A percentile compares a stretch with the other conserved stretches of the same genome.
Evolutionary conservation across 768 basidiomycete genomes (phyloP).

Genomic region (Hygrocybe punicea): DNA sequence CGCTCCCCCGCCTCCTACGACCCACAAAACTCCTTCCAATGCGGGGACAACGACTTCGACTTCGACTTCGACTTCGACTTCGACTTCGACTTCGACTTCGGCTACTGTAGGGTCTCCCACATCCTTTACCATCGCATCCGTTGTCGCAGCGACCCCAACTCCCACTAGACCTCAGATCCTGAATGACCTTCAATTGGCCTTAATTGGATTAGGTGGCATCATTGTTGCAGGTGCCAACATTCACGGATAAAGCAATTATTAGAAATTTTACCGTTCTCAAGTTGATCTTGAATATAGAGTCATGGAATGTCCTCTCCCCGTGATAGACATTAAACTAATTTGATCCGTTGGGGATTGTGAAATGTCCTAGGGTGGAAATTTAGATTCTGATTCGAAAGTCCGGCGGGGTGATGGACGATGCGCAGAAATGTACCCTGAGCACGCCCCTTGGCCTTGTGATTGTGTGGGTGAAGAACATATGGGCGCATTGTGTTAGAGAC

Average conservation of each 20-base stretch:
- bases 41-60: background rate
- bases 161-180: constrained; percentile 9
- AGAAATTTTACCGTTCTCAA: background rate
- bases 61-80: constrained; percentile 14
- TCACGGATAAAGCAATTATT: background rate
- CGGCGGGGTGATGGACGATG: no score
- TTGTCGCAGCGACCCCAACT: background rate
- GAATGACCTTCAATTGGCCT: constrained; percentile 5
- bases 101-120: constrained; percentile 2
- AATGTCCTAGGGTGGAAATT: no score
- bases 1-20: no score
- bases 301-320: background rate
- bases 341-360: no score
- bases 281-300: background rate
- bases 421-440: no score
- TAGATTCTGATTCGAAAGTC: no score
- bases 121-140: background rate
- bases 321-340: no score
- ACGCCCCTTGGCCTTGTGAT: no score
- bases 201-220: constrained; percentile 7
- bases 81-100: constrained; percentile 4
- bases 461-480: no score
- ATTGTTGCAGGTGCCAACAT: background rate
- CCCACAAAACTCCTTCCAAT: no score
- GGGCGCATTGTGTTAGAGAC: no score